Evolutionary conservation across 2,329 filamentous ascomycete species (phyloP).

Genomic region (Lachnellula arida): DNA sequence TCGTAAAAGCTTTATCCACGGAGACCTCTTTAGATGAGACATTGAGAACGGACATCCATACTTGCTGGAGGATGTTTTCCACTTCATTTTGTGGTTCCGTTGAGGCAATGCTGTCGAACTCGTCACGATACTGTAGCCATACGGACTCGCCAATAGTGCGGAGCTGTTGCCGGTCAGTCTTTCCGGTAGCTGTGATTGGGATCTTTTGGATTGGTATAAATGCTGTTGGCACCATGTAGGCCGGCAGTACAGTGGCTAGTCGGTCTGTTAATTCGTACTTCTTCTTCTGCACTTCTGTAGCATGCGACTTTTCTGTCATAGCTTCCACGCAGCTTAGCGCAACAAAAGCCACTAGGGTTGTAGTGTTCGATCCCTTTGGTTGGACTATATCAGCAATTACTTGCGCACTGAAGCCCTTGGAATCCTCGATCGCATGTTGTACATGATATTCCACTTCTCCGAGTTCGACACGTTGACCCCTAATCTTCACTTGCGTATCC

Average conservation of each 20-base stretch:
- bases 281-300: background rate
- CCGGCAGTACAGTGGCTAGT: background rate
- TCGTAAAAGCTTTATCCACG: slow-evolving; percentile 29
- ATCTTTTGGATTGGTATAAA: background rate
- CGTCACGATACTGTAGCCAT: background rate
- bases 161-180: background rate
- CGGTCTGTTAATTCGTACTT: background rate
- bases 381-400: background rate
- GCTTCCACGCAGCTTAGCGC: background rate
- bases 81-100: background rate
- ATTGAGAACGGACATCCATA: background rate
- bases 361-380: background rate
- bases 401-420: background rate
- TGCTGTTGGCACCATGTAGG: background rate
- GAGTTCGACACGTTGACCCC: slow-evolving; percentile 74
- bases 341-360: background rate
- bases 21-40: background rate
- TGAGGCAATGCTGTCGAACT: too few species aligned
- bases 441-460: slow-evolving; percentile 57
- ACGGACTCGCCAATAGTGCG: background rate
- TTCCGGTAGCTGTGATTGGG: background rate
- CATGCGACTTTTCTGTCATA: background rate
- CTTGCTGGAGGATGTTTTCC: background rate
- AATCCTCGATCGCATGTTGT: background rate
- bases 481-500: slow-evolving; percentile 66